Evolutionary conservation across 106 monocot species (phyloP), one percentile per base, ranked within the genome.

Genomic region (Gastrodia elata): DNA sequence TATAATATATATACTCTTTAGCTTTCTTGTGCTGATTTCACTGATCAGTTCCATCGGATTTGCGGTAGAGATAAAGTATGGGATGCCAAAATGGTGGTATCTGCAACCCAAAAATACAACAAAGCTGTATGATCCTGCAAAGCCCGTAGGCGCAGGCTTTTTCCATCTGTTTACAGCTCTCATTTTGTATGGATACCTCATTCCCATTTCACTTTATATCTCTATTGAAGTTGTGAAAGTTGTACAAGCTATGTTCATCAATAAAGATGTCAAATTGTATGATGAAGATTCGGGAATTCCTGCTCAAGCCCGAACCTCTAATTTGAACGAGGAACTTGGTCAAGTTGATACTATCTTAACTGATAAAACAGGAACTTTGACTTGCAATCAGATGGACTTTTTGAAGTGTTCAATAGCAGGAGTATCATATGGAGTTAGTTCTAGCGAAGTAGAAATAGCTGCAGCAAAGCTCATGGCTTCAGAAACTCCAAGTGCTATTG

Each of bases 351-450:
- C 89, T 15, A 92, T 96, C 42, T 76, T 96, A 18, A 87, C 95
- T 8, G 95, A 92, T 74, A 92, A 96, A 81, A 97, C 96, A 8
- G 96, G 96, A 37, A 97, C 96, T 57, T 77, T 97, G 75, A 97
- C 96, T 13, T 97, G 96, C 82, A 97, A 97, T 58, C 96, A 97
- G 78, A 97, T 97, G 92, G 92, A 97, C 70, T 97, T 97, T 72
- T 85, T 97, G 68, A 97, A 97, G 75, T 92, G 92, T 68, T 97
- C 92, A 11, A 90, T 97, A 74, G 92, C 88, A 28, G 96, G 96
- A 68, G 75, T 90, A 56, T 86, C 92, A 13, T 97, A 97, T 81
- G 96, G 96, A 35, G 75, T 83, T 30, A 68, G 84, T 65, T 87
- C 92, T 33, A 92, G 87, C 77, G 96, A 92, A 77, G 96, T 92